Evolutionary conservation across 2,329 filamentous ascomycete species (phyloP), one percentile per base, ranked within the genome.

Genomic region (Emericellopsis cladophorae): DNA sequence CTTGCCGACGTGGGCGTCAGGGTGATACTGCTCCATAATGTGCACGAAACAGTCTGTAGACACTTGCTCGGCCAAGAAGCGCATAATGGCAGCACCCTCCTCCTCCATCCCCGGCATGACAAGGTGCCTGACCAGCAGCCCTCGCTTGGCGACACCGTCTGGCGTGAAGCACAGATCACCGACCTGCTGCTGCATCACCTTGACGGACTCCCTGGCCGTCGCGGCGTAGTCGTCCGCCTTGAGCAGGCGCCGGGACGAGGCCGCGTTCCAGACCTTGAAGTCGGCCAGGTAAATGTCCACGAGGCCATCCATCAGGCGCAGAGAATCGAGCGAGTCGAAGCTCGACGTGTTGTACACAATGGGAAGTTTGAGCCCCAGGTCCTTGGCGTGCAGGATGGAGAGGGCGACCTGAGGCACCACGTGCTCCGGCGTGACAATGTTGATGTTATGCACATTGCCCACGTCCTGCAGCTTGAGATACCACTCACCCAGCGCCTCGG

Each of bases 211-310:
- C 58, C 71, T 76, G 0, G 87, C 85, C 0, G 77, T 76, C 9
- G 71, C 64, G 1, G 80, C 74, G 55, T 90, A 92, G 54, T 86
- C 74, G 37, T 86, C 81, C 4, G 82, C 81, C 56, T 93, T 93
- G 31, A 92, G 68, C 24, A 92, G 62, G 10, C 84, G 68, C 50
- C 73, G 80, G 16, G 81, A 81, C 1, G 82, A 81, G 18, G 58
- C 64, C 2, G 68, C 58, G 23, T 73, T 73, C 84, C 84, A 92
- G 9, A 89, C 76, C 57, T 93, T 92, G 66, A 92, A 92, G 54
- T 93, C 85, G 0, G 85, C 81, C n/a, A 93, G 66, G 54, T 92
- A 93, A 36, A 93, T 87, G 55, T 92, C 85, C 0, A 92, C 76
- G 23, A 93, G 64, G 0, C 85, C 85, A 49, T 92, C 79, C 50